These are phyloP conservation scores for Cyberlindnera mississippiensis DNA, from an alignment of 805 yeast genomes.

Conservation along the genomic window DNA sequence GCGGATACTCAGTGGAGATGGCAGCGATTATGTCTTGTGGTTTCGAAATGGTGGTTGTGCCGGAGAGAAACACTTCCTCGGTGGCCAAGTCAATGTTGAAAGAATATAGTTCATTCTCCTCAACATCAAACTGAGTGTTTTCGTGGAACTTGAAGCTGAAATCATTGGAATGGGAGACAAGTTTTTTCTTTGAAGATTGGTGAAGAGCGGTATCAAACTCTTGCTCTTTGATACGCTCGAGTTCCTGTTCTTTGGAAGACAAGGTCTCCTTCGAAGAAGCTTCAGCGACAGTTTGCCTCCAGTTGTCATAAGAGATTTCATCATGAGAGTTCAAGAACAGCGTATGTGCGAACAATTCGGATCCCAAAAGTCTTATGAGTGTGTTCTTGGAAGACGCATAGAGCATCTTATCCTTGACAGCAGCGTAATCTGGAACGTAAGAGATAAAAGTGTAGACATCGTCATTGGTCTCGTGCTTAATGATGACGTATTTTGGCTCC, in stretches of 20 bases:
- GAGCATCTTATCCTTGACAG: slow-evolving; percentile 82
- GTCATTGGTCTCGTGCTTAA: slow-evolving; percentile 32
- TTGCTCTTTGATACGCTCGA: slow-evolving; percentile 41
- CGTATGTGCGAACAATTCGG: slow-evolving; percentile 33
- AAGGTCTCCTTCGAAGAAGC: slow-evolving; percentile 42
- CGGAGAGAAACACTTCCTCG: slow-evolving; percentile 45
- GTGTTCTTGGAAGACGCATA: slow-evolving; percentile 89
- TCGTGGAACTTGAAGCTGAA: slow-evolving; percentile 25
- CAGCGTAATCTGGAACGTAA: slow-evolving; percentile 82
- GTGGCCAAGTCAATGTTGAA: slow-evolving; percentile 46
- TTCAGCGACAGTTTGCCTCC: slow-evolving; percentile 37
- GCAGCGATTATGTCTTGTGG: slow-evolving; percentile 30
- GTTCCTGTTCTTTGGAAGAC: slow-evolving; percentile 54
- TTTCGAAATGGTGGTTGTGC: slow-evolving; percentile 18
- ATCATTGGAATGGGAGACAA: slow-evolving; percentile 27
- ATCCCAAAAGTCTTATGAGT: slow-evolving; percentile 70
- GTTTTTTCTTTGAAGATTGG: slow-evolving; percentile 30
- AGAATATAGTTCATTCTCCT: slow-evolving; percentile 36
- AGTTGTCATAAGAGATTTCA: slow-evolving; percentile 42
- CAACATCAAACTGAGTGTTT: slow-evolving; percentile 29
- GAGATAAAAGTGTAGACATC: slow-evolving; percentile 54
- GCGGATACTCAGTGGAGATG: slow-evolving; percentile 46
- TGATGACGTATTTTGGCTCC: slow-evolving; percentile 48
- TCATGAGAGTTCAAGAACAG: slow-evolving; percentile 31
- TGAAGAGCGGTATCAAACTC: slow-evolving; percentile 35